Conservation (phyloP, 768 basidiomycete genomes). For the Boletus sp. region DNA sequence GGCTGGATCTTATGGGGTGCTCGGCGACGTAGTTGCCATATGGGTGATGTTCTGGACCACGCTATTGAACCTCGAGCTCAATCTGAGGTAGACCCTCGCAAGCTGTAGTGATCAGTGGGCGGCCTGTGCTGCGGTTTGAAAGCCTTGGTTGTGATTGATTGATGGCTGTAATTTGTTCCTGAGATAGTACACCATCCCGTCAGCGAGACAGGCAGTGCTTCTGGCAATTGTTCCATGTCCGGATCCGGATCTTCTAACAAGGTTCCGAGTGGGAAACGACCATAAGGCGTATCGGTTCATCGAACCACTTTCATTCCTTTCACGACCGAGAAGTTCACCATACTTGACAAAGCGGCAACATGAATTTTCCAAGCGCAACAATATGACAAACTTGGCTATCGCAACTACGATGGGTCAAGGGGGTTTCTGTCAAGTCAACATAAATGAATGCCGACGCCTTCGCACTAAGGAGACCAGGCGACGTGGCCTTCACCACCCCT, state of each 20-base stretch:
- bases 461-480: conserved; percentile 20
- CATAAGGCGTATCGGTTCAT: conserved; percentile 23
- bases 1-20: conserved; percentile 28
- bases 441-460: conserved; percentile 13
- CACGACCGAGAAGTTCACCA: conserved; percentile 23
- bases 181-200: conserved; percentile 18
- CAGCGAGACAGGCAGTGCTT: conserved; percentile 29
- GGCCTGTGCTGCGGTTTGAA: conserved; percentile 22
- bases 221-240: conserved; percentile 26
- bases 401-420: conserved; percentile 22
- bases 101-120: conserved; percentile 11
- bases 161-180: conserved; percentile 29
- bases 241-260: conserved; percentile 33
- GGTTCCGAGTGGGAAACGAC: conserved; percentile 24
- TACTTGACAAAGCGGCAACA: conserved; percentile 13
- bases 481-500: conserved; percentile 26
- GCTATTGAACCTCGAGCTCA: conserved; percentile 17
- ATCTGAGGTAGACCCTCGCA: conserved; percentile 23
- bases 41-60: conserved; percentile 33
- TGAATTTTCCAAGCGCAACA: conserved; percentile 15
- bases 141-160: conserved; percentile 23
- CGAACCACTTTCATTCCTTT: conserved; percentile 26
- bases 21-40: conserved; percentile 38
- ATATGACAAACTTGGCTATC: conserved; percentile 11
- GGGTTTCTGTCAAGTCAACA: conserved; percentile 15